Conservation (phyloP, 768 basidiomycete genomes). For the Gymnopilus dilepis region DNA sequence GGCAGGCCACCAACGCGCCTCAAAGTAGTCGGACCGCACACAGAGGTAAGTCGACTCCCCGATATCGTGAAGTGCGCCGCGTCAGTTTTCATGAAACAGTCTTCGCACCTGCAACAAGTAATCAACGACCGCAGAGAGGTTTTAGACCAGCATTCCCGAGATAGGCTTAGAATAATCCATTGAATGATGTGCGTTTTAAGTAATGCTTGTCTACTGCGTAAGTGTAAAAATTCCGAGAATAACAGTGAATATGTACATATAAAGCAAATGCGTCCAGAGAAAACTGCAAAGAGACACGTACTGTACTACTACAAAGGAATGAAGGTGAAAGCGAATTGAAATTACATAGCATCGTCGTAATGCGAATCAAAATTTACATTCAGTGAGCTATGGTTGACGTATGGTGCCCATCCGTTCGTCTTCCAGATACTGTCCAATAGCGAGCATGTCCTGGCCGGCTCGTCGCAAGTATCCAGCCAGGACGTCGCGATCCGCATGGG, state of each 20-base stretch:
- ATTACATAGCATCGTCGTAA: not conserved
- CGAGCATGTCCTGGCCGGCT: slow-evolving; percentile 79
- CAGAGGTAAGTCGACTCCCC: slow-evolving; percentile 25
- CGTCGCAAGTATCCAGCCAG: slow-evolving; percentile 75
- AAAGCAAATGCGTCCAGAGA: slow-evolving; percentile 8
- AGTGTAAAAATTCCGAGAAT: slow-evolving; percentile 15
- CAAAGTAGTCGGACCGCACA: slow-evolving; percentile 27
- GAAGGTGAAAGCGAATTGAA: slow-evolving; percentile 18
- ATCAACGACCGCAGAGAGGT: slow-evolving; percentile 42
- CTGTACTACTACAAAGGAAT: slow-evolving; percentile 15
- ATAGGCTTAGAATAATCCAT: slow-evolving; percentile 11
- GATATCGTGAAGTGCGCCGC: not conserved
- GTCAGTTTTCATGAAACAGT: slow-evolving; percentile 32
- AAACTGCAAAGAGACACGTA: slow-evolving; percentile 8
- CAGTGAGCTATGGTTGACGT: slow-evolving; percentile 36
- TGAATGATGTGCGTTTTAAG: slow-evolving; percentile 12
- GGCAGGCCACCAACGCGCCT: slow-evolving; percentile 27
- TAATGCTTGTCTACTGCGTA: slow-evolving; percentile 20
- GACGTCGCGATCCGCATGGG: slow-evolving; percentile 70
- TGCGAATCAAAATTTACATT: not conserved
- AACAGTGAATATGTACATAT: slow-evolving; percentile 9
- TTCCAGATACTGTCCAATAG: slow-evolving; percentile 87
- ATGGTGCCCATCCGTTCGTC: slow-evolving; percentile 80
- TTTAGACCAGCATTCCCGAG: slow-evolving; percentile 49
- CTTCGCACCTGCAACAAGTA: slow-evolving; percentile 43